Percentiles rank a stretch among this genome's conserved stretches.
Conservation (phyloP, 768 basidiomycete genomes). For the Suillus decipiens region DNA sequence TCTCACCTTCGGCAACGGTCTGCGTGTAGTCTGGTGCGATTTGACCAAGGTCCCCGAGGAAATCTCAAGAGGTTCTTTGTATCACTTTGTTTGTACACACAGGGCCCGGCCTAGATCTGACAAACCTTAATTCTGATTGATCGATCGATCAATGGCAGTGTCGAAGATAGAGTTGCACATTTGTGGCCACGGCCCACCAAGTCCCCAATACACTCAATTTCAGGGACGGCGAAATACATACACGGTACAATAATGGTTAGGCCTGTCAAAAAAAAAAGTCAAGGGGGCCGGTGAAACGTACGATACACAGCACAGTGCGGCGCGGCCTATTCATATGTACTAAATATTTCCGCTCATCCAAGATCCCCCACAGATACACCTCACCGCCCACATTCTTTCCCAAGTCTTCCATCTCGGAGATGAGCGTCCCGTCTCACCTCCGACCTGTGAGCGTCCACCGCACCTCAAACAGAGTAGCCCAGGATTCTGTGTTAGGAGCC, state of each 20-base stretch:
- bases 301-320: neutral
- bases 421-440: conserved; percentile 35
- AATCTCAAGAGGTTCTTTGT: neutral
- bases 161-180: neutral
- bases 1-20: conserved; percentile 27
- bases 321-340: neutral
- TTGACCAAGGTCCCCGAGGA: neutral
- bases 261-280: too few relatives aligned
- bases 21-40: neutral
- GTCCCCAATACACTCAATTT: conserved; percentile 27
- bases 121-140: neutral
- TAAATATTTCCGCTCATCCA: conserved; percentile 44
- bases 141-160: neutral
- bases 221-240: conserved; percentile 42
- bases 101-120: neutral
- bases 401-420: conserved; percentile 58
- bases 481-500: conserved; percentile 41
- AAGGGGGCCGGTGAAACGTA: conserved; percentile 10
- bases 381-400: conserved; percentile 59
- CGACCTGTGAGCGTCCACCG: conserved; percentile 55
- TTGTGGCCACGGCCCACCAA: neutral
- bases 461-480: conserved; percentile 61
- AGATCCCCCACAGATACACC: conserved; percentile 72
- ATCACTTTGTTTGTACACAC: neutral
- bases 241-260: conserved; percentile 43